phyloP scores from a whole-genome alignment of 345 rosid genomes.

The Heritiera fomes region DNA sequence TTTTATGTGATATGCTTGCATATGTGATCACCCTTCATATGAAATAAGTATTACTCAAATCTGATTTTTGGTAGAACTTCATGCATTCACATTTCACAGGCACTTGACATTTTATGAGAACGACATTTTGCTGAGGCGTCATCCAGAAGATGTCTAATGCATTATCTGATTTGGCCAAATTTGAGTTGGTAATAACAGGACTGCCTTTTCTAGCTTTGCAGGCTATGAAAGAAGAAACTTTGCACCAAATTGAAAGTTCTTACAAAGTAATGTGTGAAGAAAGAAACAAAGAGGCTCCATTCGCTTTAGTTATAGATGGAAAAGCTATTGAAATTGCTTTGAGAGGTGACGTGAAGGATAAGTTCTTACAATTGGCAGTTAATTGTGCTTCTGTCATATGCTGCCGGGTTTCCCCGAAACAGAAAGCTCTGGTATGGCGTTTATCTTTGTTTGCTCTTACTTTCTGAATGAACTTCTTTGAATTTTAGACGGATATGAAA shows the following conservation, averaged over 20 bases:
- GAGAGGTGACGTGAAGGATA: slow-evolving; percentile 53
- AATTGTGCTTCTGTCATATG: slow-evolving; percentile 84
- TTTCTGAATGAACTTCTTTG: neutral
- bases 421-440: slow-evolving; percentile 65
- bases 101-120: neutral
- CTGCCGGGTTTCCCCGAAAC: slow-evolving; percentile 86
- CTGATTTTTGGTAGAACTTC: neutral
- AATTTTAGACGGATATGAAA: neutral
- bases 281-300: slow-evolving; percentile 48
- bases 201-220: slow-evolving; percentile 31
- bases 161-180: neutral
- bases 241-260: slow-evolving; percentile 51
- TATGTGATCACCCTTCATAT: neutral
- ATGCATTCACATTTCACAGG: too few relatives aligned
- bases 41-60: neutral
- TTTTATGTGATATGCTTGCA: neutral
- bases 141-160: neutral
- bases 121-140: neutral
- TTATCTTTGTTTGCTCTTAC: neutral
- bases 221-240: slow-evolving; percentile 56
- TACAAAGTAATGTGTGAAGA: slow-evolving; percentile 46
- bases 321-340: slow-evolving; percentile 63
- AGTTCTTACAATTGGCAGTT: slow-evolving; percentile 68
- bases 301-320: slow-evolving; percentile 77
- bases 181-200: slow-evolving; percentile 21